phyloP scores from a whole-genome alignment of 306 rosid species.

The Casuarina cunninghamiana region DNA sequence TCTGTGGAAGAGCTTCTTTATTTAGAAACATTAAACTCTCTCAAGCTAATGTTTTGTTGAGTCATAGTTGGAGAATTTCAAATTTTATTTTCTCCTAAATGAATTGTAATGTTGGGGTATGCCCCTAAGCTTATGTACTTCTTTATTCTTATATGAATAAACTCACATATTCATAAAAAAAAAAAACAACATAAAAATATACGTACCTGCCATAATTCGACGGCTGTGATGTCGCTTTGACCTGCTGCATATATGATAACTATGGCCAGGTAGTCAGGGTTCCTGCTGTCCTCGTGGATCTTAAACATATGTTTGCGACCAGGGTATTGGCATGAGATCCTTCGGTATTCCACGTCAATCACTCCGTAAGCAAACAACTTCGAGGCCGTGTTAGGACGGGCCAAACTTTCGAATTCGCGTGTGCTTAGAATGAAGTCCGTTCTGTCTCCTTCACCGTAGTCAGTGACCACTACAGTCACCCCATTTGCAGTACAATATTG shows the following conservation, averaged over 20 bases:
- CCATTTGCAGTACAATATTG: conserved; percentile 41
- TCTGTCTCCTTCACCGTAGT: conserved; percentile 55
- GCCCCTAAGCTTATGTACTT: too few relatives aligned
- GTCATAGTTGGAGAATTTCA: too few relatives aligned
- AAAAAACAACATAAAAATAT: too few relatives aligned
- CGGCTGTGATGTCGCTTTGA: conserved; percentile 54
- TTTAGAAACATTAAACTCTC: too few relatives aligned
- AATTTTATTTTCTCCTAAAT: too few relatives aligned
- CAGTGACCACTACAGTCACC: conserved; percentile 47
- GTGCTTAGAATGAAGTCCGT: conserved; percentile 60
- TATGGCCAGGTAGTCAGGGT: conserved; percentile 62
- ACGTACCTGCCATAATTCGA: conserved; percentile 56
- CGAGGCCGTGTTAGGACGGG: conserved; percentile 18
- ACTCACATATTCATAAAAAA: too few relatives aligned
- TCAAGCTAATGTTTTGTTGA: too few relatives aligned
- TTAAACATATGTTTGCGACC: conserved; percentile 37
- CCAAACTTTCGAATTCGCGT: conserved; percentile 41
- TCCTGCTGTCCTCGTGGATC: conserved; percentile 60
- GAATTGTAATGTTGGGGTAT: conserved; percentile 10
- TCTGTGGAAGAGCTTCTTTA: too few relatives aligned
- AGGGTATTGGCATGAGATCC: conserved; percentile 54
- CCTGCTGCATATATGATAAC: conserved; percentile 47
- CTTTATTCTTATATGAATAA: too few relatives aligned
- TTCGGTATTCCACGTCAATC: conserved; percentile 50
- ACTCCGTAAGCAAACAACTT: conserved; percentile 45